These are phyloP conservation scores for Paramecium sonneborni DNA, from an alignment of 73 alveolate species.

Conservation along the genomic window DNA sequence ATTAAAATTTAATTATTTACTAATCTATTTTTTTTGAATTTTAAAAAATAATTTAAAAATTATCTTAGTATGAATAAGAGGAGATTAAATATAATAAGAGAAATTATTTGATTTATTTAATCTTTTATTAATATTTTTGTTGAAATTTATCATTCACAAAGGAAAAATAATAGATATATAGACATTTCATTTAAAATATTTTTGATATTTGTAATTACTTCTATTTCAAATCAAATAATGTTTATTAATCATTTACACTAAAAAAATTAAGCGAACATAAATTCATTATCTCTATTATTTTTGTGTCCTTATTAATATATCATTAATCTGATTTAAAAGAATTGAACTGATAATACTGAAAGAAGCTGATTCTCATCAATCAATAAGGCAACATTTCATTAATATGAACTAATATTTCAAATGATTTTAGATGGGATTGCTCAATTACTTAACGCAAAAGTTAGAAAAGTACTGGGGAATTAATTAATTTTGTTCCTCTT, in stretches of 20 bases:
- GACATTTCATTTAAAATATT: not conserved
- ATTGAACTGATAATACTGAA: not conserved
- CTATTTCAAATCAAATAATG: not conserved
- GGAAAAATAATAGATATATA: not conserved
- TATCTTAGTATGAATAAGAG: too few species aligned
- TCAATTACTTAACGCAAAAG: slow-evolving; percentile 37
- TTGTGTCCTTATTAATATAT: slow-evolving; percentile 19
- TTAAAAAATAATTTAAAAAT: too few species aligned
- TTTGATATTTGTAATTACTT: not conserved
- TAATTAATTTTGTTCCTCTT: not conserved
- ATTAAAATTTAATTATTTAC: too few species aligned
- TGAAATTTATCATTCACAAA: not conserved
- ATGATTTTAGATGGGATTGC: not conserved
- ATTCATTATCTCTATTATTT: not conserved
- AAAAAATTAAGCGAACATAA: not conserved
- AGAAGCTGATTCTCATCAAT: not conserved
- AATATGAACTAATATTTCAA: not conserved
- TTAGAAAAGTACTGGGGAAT: not conserved
- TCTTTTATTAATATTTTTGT: not conserved
- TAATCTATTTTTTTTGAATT: too few species aligned
- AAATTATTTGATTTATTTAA: too few species aligned
- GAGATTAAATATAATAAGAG: too few species aligned
- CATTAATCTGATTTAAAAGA: not conserved
- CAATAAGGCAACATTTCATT: not conserved
- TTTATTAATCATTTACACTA: not conserved